Conservation (phyloP, 1,284 basidiomycete species). For the Cryptococcus deneoformans region DNA sequence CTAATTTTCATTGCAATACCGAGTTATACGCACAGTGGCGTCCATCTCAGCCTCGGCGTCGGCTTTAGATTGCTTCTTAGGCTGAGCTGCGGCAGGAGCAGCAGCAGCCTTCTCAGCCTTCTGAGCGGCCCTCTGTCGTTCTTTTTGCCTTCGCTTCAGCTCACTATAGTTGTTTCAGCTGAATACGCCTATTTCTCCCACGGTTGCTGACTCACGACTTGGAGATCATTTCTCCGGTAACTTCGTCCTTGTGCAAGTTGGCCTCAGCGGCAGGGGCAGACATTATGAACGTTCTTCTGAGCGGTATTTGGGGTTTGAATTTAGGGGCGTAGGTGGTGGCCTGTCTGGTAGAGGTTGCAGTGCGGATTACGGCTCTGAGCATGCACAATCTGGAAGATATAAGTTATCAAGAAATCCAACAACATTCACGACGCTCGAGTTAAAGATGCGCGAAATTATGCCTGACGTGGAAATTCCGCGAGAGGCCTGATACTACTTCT, state of each 20-base stretch:
- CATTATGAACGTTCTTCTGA: constrained; percentile 36
- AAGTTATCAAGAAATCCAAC: too few relatives aligned
- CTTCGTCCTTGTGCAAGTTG: constrained; percentile 60
- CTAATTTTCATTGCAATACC: neutral
- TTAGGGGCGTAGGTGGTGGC: neutral
- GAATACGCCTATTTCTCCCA: neutral
- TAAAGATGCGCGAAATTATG: too few relatives aligned
- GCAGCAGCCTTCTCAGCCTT: constrained; percentile 75
- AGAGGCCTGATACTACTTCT: too few relatives aligned
- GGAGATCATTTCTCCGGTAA: constrained; percentile 92
- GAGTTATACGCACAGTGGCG: constrained; percentile 30
- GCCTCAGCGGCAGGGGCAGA: constrained; percentile 36
- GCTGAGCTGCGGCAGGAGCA: constrained; percentile 45
- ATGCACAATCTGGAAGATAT: constrained; percentile 5
- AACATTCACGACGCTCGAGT: too few relatives aligned
- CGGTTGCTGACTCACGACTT: constrained; percentile 66
- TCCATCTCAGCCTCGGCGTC: constrained; percentile 49
- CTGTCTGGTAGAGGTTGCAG: neutral
- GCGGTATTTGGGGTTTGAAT: neutral
- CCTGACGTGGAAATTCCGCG: too few relatives aligned
- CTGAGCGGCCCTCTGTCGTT: constrained; percentile 75
- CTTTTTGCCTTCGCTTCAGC: constrained; percentile 85
- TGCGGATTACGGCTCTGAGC: constrained; percentile 16
- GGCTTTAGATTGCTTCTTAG: constrained; percentile 65
- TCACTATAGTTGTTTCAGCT: constrained; percentile 59